phyloP scores from a whole-genome alignment of 2,329 filamentous ascomycete species.

The Alternaria longipes region DNA sequence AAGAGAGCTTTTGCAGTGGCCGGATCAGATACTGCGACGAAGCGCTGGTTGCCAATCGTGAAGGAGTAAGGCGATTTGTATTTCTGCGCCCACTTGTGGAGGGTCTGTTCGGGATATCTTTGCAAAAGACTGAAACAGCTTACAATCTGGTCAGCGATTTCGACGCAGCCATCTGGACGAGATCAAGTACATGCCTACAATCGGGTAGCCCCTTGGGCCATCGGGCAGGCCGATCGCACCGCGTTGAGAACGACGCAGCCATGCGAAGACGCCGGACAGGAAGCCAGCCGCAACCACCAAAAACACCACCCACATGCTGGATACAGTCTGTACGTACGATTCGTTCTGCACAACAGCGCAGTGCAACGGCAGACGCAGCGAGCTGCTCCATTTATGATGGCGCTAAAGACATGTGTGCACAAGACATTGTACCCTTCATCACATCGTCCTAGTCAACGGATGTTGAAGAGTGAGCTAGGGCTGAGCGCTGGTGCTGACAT shows the following conservation, averaged over 20 bases:
- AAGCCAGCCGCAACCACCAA: not conserved
- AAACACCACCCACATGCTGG: not conserved
- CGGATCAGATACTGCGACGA: constrained; percentile 2
- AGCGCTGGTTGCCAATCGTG: constrained; percentile 3
- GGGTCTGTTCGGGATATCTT: constrained; percentile 5
- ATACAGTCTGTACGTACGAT: not conserved
- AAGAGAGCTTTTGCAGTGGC: not conserved
- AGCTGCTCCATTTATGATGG: not conserved
- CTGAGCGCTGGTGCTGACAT: not conserved
- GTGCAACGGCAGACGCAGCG: not conserved
- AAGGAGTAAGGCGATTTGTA: constrained; percentile 4
- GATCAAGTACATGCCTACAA: not conserved
- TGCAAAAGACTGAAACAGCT: not conserved
- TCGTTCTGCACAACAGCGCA: not conserved
- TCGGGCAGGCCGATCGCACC: not conserved
- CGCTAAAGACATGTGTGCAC: not conserved
- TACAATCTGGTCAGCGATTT: not conserved
- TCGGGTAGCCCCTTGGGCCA: not conserved
- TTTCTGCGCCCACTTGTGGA: not conserved
- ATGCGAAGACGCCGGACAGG: not conserved
- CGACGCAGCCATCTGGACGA: not conserved
- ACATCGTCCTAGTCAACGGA: not conserved
- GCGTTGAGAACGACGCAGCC: not conserved
- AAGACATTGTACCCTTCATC: not conserved
- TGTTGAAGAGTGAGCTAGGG: not conserved